These are phyloP conservation scores for Jacaranda copaia DNA, from an alignment of 257 asterid genomes.

Conservation along the genomic window DNA sequence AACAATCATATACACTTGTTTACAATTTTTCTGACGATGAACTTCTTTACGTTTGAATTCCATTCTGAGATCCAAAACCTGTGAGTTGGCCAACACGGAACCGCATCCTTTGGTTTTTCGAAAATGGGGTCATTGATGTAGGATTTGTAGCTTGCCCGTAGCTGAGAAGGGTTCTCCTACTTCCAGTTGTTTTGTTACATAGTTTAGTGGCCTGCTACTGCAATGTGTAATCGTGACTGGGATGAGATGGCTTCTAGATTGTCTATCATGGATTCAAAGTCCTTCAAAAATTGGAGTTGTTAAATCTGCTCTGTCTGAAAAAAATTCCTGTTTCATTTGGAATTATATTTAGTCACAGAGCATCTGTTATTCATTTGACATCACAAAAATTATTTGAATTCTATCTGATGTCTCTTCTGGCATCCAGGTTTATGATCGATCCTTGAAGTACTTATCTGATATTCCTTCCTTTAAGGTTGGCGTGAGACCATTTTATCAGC, in stretches of 20 bases:
- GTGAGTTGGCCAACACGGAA: background rate
- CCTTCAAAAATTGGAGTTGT: background rate
- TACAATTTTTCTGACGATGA: background rate
- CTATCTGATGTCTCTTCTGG: background rate
- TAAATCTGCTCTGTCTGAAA: background rate
- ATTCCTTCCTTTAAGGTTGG: constrained; percentile 1
- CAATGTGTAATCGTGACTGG: background rate
- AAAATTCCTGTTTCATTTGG: background rate
- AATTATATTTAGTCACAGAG: background rate
- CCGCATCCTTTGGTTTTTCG: background rate
- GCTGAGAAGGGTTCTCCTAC: background rate
- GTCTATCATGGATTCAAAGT: background rate
- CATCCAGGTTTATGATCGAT: background rate
- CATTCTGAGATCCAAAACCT: background rate
- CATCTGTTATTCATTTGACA: background rate
- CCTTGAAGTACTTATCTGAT: constrained; percentile 14
- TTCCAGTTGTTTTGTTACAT: background rate
- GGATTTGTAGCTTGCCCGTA: background rate
- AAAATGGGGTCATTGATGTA: background rate
- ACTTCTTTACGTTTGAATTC: background rate
- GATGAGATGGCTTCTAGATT: background rate
- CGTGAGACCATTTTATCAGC: constrained; percentile 7
- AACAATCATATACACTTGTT: background rate
- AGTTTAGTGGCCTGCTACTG: background rate
- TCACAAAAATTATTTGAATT: background rate